phyloP scores from a whole-genome alignment of 139 green algal genomes.

The Zygnema cylindricum region DNA sequence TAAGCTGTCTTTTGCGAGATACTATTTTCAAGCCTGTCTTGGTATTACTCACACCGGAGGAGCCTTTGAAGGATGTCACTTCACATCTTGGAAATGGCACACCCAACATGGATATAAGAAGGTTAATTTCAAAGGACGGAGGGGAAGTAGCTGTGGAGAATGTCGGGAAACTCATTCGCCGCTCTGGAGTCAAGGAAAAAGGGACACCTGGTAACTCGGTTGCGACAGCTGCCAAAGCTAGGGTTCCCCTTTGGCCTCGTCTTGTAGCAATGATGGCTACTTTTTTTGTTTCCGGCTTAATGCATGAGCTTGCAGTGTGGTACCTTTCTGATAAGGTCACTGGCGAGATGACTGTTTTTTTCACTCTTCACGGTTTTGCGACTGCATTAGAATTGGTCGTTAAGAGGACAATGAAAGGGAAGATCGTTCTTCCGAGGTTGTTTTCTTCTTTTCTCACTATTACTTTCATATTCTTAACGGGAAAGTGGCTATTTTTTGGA shows the following conservation, averaged over 20 bases:
- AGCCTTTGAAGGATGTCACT: neutral
- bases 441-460: neutral
- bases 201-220: neutral
- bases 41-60: neutral
- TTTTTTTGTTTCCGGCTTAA: conserved; percentile 53
- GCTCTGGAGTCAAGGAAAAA: neutral
- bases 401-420: neutral
- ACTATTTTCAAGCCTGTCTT: conserved; percentile 37
- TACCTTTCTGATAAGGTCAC: conserved; percentile 45
- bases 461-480: neutral
- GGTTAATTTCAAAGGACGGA: too few species aligned
- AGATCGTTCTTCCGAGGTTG: neutral
- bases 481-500: conserved; percentile 9
- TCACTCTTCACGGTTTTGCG: conserved; percentile 40
- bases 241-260: neutral
- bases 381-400: conserved; percentile 10
- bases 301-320: conserved; percentile 46
- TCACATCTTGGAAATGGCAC: neutral
- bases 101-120: neutral
- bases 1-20: conserved; percentile 42
- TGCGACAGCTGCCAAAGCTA: neutral
- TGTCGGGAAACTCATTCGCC: neutral
- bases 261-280: conserved; percentile 22
- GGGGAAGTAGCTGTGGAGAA: neutral
- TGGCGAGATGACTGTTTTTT: conserved; percentile 52